Conservation (phyloP, 345 rosid genomes). For the Crucihimalaya himalaica region DNA sequence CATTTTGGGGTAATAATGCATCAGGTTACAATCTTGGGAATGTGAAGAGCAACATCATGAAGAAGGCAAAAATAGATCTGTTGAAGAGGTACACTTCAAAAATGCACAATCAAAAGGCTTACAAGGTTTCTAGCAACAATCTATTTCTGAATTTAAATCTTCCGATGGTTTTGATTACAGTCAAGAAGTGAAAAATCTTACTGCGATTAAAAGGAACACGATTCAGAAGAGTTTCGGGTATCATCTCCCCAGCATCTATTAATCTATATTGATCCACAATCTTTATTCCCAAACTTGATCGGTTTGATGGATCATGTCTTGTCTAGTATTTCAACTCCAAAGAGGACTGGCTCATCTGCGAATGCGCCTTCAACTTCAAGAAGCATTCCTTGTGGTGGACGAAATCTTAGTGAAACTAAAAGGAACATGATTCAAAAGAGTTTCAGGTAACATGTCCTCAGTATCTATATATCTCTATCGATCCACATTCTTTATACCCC, state of each 20-base stretch:
- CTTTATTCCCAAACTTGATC: neutral
- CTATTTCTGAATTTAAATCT: neutral
- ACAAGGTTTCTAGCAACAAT: neutral
- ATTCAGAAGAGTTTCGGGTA: conserved; percentile 64
- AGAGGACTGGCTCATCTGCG: conserved; percentile 13
- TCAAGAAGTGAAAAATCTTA: conserved; percentile 76
- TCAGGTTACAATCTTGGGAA: conserved; percentile 61
- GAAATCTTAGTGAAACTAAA: conserved; percentile 52
- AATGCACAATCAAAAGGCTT: conserved; percentile 9
- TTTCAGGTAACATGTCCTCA: conserved; percentile 49
- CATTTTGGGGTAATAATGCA: conserved; percentile 59
- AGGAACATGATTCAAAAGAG: conserved; percentile 63
- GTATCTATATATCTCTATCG: neutral
- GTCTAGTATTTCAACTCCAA: conserved; percentile 36
- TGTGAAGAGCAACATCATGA: conserved; percentile 82
- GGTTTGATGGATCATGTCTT: neutral
- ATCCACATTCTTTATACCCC: neutral
- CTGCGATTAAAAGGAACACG: conserved; percentile 70
- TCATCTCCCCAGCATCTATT: neutral
- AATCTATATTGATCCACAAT: neutral
- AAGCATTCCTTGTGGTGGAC: conserved; percentile 16
- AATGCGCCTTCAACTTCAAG: conserved; percentile 38
- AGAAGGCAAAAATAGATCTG: conserved; percentile 79
- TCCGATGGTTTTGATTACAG: conserved; percentile 46
- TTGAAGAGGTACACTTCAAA: conserved; percentile 58